Evolutionary conservation across 2,329 filamentous ascomycete species (phyloP).

Genomic region (Aspergillus fructus): DNA sequence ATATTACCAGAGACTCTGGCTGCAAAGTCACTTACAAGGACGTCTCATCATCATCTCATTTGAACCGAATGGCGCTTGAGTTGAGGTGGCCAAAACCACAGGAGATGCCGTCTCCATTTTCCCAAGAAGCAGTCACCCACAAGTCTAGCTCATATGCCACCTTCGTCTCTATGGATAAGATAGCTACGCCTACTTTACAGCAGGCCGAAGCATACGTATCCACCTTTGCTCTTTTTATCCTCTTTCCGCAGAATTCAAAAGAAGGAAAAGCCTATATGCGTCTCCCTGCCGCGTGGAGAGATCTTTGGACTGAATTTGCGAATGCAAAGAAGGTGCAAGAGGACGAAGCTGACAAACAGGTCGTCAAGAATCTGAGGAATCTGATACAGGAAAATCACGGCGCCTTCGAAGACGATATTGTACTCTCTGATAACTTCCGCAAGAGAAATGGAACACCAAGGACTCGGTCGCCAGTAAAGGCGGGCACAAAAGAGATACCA

Average conservation of each 20-base stretch:
- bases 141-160: constrained; percentile 49
- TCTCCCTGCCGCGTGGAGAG: constrained; percentile 77
- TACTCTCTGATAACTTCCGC: constrained; percentile 74
- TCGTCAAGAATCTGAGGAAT: constrained; percentile 62
- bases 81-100: constrained; percentile 79
- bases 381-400: constrained; percentile 38
- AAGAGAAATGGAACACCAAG: constrained; percentile 43
- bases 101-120: constrained; percentile 46
- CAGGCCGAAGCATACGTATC: constrained; percentile 88
- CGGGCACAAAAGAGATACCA: constrained; percentile 21
- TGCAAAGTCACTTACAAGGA: constrained; percentile 67
- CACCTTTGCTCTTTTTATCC: constrained; percentile 75
- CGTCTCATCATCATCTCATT: constrained; percentile 71
- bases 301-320: constrained; percentile 79
- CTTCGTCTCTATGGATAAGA: constrained; percentile 69
- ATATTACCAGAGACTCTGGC: constrained; percentile 60
- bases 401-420: constrained; percentile 67
- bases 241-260: constrained; percentile 74
- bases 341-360: constrained; percentile 68
- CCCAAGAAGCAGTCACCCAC: constrained; percentile 44
- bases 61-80: constrained; percentile 71
- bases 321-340: constrained; percentile 67
- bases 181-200: constrained; percentile 71
- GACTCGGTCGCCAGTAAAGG: constrained; percentile 27
- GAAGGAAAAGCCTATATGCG: constrained; percentile 83